These are phyloP conservation scores for Pseudoneurospora amorphoporcata DNA, from an alignment of 495 filamentous ascomycete species.

Conservation along the genomic window DNA sequence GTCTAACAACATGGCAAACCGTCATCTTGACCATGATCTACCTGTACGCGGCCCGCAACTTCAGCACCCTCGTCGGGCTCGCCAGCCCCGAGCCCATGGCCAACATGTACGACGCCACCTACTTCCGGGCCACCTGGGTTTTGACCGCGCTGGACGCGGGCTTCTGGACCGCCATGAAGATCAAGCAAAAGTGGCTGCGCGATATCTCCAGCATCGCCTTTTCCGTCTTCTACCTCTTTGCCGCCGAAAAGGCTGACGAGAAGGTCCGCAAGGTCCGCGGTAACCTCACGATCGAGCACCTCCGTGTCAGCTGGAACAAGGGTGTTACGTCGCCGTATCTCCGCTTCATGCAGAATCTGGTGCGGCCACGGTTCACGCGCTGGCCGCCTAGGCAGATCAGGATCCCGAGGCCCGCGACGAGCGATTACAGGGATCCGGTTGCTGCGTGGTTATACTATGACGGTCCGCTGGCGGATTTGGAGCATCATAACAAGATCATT, in stretches of 20 bases:
- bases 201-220: conserved; percentile 78
- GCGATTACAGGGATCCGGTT: conserved; percentile 72
- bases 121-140: conserved; percentile 96
- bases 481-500: conserved; percentile 68
- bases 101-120: conserved; percentile 88
- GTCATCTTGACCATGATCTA: conserved; percentile 80
- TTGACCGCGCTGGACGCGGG: conserved; percentile 91
- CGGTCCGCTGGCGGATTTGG: conserved; percentile 66
- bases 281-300: conserved; percentile 78
- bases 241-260: conserved; percentile 90
- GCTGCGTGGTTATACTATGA: conserved; percentile 92
- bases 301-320: conserved; percentile 94
- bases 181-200: conserved; percentile 68
- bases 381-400: conserved; percentile 72
- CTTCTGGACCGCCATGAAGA: conserved; percentile 96
- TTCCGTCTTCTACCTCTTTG: conserved; percentile 78
- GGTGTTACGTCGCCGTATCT: conserved; percentile 69
- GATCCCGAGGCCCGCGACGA: conserved; percentile 68
- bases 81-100: conserved; percentile 89
- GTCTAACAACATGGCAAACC: conserved; percentile 78
- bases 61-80: conserved; percentile 81
- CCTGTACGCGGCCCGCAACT: conserved; percentile 85
- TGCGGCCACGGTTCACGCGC: conserved; percentile 67
- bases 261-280: conserved; percentile 89
- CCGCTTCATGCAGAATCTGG: conserved; percentile 51